Percentiles rank a stretch among this genome's conserved stretches.
Conservation (phyloP, 2,329 filamentous ascomycete species). For the Clonostachys sp. region DNA sequence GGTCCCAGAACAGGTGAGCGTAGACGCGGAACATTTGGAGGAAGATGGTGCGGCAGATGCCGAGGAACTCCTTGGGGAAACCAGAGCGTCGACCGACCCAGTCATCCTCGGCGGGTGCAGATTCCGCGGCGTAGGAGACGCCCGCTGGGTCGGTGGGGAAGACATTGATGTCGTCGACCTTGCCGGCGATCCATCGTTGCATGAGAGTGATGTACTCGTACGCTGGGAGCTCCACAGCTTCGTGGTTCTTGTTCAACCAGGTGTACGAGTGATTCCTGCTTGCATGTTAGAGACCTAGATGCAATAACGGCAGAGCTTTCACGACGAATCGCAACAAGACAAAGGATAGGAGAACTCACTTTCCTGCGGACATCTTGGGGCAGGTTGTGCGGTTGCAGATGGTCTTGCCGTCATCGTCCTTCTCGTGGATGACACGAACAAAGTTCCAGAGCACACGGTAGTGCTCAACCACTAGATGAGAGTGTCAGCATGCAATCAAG, state of each 20-base stretch:
- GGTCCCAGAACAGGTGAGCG: constrained; percentile 91
- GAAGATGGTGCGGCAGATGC: constrained; percentile 84
- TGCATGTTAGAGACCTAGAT: neutral
- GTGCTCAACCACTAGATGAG: constrained; percentile 74
- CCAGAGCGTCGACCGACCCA: constrained; percentile 87
- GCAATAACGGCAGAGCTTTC: neutral
- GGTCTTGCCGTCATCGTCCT: constrained; percentile 70
- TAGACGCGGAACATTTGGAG: constrained; percentile 97
- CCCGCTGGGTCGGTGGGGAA: constrained; percentile 77
- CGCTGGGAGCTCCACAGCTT: constrained; percentile 82
- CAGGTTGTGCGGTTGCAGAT: constrained; percentile 84
- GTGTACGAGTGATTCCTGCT: constrained; percentile 79
- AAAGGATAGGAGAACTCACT: constrained; percentile 49
- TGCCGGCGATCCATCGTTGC: constrained; percentile 90
- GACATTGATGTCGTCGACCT: constrained; percentile 77
- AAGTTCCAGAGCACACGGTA: constrained; percentile 87
- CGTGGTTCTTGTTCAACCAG: constrained; percentile 79
- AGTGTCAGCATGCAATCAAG: constrained; percentile 2
- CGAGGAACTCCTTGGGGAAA: constrained; percentile 79
- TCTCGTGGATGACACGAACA: constrained; percentile 82
- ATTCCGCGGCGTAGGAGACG: constrained; percentile 50
- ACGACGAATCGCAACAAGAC: neutral
- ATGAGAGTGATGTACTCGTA: constrained; percentile 88
- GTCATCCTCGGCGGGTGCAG: constrained; percentile 46
- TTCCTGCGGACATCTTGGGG: constrained; percentile 88